phyloP scores from a whole-genome alignment of 108 stramenopile species.

The Pseudonitzschia multiseries region DNA sequence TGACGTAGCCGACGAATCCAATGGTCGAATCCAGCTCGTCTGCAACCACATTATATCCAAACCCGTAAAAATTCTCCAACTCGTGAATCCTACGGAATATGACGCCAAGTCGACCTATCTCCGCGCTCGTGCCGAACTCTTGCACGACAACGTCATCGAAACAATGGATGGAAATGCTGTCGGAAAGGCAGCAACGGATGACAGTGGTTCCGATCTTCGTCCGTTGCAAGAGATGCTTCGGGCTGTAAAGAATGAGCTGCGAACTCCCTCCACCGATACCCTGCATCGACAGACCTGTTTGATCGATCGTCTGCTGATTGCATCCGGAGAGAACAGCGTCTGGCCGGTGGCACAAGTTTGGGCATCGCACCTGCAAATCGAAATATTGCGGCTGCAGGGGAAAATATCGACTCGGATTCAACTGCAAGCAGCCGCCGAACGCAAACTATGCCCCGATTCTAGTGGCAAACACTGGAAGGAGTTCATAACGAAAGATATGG shows the following conservation, averaged over 20 bases:
- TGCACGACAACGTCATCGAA: not conserved
- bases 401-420: constrained; percentile 20
- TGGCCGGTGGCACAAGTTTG: constrained; percentile 20
- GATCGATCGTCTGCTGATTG: constrained; percentile 13
- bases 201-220: not conserved
- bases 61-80: constrained; percentile 12
- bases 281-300: constrained; percentile 6
- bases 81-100: constrained; percentile 24
- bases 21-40: constrained; percentile 20
- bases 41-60: constrained; percentile 19
- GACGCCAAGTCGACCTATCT: constrained; percentile 23
- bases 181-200: not conserved
- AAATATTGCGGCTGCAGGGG: constrained; percentile 14
- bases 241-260: not conserved
- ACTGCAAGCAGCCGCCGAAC: constrained; percentile 2
- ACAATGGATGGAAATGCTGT: not conserved
- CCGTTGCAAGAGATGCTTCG: constrained; percentile 10
- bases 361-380: constrained; percentile 10
- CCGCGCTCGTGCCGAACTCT: constrained; percentile 13
- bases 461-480: not conserved
- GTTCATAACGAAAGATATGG: constrained; percentile 15
- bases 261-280: not conserved
- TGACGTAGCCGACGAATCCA: constrained; percentile 29
- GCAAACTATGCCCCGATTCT: not conserved
- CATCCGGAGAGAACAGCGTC: constrained; percentile 9